Evolutionary conservation across 129 eudicot species (phyloP), one percentile per base, ranked within the genome.

Genomic region (Centaurea solstitialis): DNA sequence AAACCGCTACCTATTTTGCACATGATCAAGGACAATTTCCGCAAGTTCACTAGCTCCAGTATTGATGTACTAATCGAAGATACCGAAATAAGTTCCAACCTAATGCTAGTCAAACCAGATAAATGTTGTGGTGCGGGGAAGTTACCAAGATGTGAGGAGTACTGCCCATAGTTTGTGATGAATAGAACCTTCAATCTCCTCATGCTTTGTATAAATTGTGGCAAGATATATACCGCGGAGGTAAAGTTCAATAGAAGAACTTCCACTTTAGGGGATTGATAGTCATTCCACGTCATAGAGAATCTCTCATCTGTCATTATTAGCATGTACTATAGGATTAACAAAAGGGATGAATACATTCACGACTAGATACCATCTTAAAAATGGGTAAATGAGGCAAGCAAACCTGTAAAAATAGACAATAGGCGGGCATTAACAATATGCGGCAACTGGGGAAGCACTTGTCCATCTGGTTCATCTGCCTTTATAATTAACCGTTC

Each of bases 21-120:
- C 87, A 86, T 68, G 69, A 80, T 77, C 45, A 89, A 74, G 35
- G 92, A 89, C 75, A 89, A 33, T 76, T 85, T 88, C 74, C 26
- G 75, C 87, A 88, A 76, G 43, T 83, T 82, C 59, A 26, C 33
- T 9, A 88, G 50, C 66, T 68, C 68, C 4, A 80, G 17, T 35
- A 71, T 7, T 1, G 81, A 21, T 72, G 81, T 8, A 72, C 33
- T 65, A 33, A 82, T 40, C 5, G 84, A 85, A 72, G 86, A 41
- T 76, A 88, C 47, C 7, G 85, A 82, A 40, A 85, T 62, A 21
- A 76, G 76, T 41, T 83, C 87, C 35, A 85, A 26, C 65, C 85
- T 80, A 23, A 81, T 80, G 75, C 81, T 75, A 21, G 75, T 87
- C 8, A 87, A 73, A 75, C 76, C 65, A 9, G 67, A 73, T 37